phyloP scores from a whole-genome alignment of 306 rosid species.

The Cicer arietinum region DNA sequence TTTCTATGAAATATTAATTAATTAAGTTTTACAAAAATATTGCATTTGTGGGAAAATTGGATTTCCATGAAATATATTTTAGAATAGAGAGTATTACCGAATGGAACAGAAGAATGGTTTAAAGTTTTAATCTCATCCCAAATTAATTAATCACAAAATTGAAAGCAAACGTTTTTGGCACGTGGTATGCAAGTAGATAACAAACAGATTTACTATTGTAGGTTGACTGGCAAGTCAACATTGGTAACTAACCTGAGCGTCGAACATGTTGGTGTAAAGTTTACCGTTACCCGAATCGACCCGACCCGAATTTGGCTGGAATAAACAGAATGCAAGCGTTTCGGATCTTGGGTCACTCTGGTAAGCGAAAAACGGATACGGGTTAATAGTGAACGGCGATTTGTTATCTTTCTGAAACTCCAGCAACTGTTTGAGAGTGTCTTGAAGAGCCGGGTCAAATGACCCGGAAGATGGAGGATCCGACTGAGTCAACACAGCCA shows the following conservation, averaged over 20 bases:
- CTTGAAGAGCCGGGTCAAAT: conserved; percentile 56
- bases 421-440: conserved; percentile 53
- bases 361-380: conserved; percentile 88
- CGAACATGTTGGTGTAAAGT: conserved; percentile 91
- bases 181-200: conserved; percentile 11
- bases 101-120: too few relatives aligned
- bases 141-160: background rate
- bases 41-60: too few relatives aligned
- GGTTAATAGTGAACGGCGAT: conserved; percentile 75
- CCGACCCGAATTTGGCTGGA: conserved; percentile 87
- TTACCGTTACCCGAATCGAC: conserved; percentile 77
- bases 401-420: conserved; percentile 63
- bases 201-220: background rate
- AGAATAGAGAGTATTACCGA: too few relatives aligned
- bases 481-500: conserved; percentile 76
- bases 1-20: too few relatives aligned
- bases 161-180: background rate
- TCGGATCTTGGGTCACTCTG: conserved; percentile 80
- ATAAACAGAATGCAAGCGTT: conserved; percentile 81
- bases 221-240: conserved; percentile 18
- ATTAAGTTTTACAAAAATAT: too few relatives aligned
- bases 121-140: too few relatives aligned
- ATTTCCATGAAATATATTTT: too few relatives aligned
- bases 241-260: conserved; percentile 78
- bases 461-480: conserved; percentile 86